Evolutionary conservation across 768 basidiomycete genomes (phyloP).

Genomic region (Auriscalpium vulgare): DNA sequence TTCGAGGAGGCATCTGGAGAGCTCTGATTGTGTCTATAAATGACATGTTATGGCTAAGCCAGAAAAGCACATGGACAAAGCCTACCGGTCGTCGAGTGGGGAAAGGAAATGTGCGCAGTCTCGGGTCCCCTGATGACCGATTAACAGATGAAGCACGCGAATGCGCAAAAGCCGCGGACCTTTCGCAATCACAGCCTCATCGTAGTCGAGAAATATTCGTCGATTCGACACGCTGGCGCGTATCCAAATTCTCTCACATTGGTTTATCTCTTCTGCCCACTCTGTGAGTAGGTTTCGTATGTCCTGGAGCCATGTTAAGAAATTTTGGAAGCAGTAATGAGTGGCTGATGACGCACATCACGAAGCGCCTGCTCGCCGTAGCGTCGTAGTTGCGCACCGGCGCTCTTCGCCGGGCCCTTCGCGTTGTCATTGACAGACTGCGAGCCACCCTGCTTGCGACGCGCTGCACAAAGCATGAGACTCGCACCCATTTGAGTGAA

Average conservation of each 20-base stretch:
- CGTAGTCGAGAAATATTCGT: conserved; percentile 86
- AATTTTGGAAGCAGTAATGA: not conserved
- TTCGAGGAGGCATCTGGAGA: conserved; percentile 79
- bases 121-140: conserved; percentile 44
- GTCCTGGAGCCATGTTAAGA: conserved; percentile 43
- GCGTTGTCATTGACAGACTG: conserved; percentile 89
- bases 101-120: conserved; percentile 89
- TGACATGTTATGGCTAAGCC: not conserved
- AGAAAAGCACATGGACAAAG: conserved; percentile 6
- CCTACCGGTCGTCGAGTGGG: conserved; percentile 90
- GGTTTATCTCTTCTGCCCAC: conserved; percentile 81
- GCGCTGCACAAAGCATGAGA: conserved; percentile 43
- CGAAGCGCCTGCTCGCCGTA: conserved; percentile 92
- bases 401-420: conserved; percentile 88
- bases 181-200: conserved; percentile 67
- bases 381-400: conserved; percentile 86
- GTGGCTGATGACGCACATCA: conserved; percentile 50
- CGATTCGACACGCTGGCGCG: conserved; percentile 84
- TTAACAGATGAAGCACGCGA: not conserved
- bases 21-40: conserved; percentile 79
- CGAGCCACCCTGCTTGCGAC: conserved; percentile 94
- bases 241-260: conserved; percentile 89
- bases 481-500: not conserved
- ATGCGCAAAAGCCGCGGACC: conserved; percentile 21
- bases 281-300: conserved; percentile 76